phyloP scores from a whole-genome alignment of 257 asterid genomes.

The Thymus quinquecostatus region DNA sequence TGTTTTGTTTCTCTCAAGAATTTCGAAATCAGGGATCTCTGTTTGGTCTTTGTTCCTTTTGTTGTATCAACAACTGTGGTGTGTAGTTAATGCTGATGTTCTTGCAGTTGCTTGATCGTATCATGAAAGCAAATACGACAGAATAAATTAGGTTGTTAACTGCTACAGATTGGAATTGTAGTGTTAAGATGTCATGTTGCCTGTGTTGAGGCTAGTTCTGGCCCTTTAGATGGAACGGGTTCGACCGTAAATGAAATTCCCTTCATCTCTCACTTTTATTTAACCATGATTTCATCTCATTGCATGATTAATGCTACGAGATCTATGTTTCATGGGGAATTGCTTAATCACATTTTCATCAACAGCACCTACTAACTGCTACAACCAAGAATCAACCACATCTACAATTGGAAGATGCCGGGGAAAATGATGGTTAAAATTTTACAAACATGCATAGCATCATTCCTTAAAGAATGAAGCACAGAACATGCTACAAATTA shows the following conservation, averaged over 20 bases:
- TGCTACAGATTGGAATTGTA: background rate
- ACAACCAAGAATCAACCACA: background rate
- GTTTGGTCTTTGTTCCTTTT: constrained; percentile 6
- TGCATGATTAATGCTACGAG: background rate
- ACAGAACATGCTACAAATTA: background rate
- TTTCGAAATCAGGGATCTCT: constrained; percentile 17
- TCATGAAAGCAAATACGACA: background rate
- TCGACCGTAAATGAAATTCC: background rate
- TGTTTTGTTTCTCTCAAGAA: constrained; percentile 22
- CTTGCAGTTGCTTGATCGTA: background rate
- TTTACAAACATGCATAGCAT: background rate
- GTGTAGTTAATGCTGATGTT: constrained; percentile 21
- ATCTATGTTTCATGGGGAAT: background rate
- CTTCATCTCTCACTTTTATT: constrained; percentile 2
- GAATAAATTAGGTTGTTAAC: background rate
- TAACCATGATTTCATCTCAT: background rate
- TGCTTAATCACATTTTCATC: background rate
- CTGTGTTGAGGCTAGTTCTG: constrained; percentile 1
- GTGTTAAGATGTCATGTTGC: constrained; percentile 14
- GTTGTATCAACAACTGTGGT: background rate
- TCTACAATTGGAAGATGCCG: background rate
- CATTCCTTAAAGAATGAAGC: background rate
- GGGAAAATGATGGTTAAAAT: background rate
- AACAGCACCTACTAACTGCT: background rate
- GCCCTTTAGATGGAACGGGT: background rate